Conservation (phyloP, 1,139 yeast species). For the Hemisphaericaspora xylofermentans region DNA sequence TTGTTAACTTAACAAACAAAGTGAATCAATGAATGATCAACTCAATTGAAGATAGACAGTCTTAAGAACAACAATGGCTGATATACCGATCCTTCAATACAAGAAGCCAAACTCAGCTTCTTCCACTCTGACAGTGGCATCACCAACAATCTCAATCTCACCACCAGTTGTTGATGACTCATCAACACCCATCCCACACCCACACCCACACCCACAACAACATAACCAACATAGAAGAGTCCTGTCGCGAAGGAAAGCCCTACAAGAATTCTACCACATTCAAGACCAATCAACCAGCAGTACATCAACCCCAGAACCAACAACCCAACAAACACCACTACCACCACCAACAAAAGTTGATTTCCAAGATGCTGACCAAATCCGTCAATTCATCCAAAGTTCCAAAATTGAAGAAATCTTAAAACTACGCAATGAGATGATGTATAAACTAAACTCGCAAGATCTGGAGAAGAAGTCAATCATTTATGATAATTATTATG, state of each 20-base stretch:
- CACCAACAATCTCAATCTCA: constrained; percentile 6
- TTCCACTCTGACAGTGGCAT: constrained; percentile 7
- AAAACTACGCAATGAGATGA: constrained; percentile 34
- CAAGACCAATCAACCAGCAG: constrained; percentile 17
- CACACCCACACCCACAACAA: constrained; percentile 8
- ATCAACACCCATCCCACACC: constrained; percentile 3
- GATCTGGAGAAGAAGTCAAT: constrained; percentile 46
- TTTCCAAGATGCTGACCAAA: constrained; percentile 22
- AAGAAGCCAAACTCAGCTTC: constrained; percentile 10
- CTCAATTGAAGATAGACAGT: no score
- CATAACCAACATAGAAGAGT: constrained; percentile 25
- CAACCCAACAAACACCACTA: neutral
- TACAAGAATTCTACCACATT: constrained; percentile 44
- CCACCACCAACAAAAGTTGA: constrained; percentile 11
- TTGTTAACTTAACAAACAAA: no score
- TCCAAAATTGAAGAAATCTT: constrained; percentile 38
- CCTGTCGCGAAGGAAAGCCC: constrained; percentile 42
- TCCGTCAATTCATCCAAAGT: constrained; percentile 33
- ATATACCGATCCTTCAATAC: neutral
- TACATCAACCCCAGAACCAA: neutral
- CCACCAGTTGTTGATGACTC: no score
- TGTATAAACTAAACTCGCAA: constrained; percentile 34
- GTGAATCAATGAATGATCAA: no score
- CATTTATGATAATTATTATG: constrained; percentile 49
- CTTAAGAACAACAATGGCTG: neutral